These are phyloP conservation scores for Albugo candida DNA, from an alignment of 352 stramenopile species.

Conservation along the genomic window DNA sequence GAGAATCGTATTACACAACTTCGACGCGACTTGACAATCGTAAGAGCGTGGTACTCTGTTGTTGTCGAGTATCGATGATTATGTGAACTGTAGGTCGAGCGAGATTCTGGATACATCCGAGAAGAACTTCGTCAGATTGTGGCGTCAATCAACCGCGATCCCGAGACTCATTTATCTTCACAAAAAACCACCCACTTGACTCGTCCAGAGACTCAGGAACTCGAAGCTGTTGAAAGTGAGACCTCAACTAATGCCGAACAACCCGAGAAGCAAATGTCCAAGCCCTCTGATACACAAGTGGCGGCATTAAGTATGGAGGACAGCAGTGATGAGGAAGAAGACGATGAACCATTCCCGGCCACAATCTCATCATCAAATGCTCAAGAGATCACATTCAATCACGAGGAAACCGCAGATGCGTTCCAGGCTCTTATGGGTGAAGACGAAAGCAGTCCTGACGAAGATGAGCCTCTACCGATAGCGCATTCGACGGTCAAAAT, in stretches of 20 bases:
- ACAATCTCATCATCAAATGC: conserved; percentile 1
- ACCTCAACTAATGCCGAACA: conserved; percentile 3
- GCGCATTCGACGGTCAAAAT: conserved; percentile 3
- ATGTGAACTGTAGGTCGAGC: conserved; percentile 28
- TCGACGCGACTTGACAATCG: conserved; percentile 24
- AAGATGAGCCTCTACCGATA: conserved; percentile 34
- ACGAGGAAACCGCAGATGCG: conserved; percentile 34
- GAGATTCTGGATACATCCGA: conserved; percentile 39
- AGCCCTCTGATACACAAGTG: neutral
- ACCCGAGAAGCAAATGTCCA: conserved; percentile 4
- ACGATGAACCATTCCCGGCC: neutral
- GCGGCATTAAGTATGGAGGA: neutral
- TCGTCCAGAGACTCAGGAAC: too few species aligned
- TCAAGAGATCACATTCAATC: conserved; percentile 20
- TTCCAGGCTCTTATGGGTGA: conserved; percentile 60
- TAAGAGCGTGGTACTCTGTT: conserved; percentile 8
- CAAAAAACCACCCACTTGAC: neutral
- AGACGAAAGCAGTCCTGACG: conserved; percentile 28
- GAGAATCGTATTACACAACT: conserved; percentile 38
- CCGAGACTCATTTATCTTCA: conserved; percentile 19
- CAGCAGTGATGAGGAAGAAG: neutral
- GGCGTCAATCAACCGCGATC: conserved; percentile 45
- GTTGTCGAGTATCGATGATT: neutral
- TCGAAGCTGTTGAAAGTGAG: conserved; percentile 15
- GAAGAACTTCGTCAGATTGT: conserved; percentile 53